Conservation (phyloP, 768 basidiomycete genomes). For the Mycena vulgaris region DNA sequence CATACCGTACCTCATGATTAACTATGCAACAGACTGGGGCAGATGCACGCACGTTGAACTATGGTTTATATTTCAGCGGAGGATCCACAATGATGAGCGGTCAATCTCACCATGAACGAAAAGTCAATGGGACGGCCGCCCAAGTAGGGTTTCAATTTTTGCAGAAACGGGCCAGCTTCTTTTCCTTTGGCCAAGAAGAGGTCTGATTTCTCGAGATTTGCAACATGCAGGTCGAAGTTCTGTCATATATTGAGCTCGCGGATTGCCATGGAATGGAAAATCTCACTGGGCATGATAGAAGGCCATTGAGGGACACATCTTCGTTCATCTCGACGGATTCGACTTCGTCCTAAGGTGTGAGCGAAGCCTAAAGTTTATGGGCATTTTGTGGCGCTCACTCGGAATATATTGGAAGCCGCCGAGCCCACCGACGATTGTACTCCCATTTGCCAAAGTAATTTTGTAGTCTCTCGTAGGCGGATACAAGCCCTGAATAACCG, state of each 20-base stretch:
- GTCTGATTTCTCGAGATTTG: slow-evolving; percentile 58
- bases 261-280: neutral
- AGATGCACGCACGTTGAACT: slow-evolving; percentile 62
- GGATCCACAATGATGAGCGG: too few species aligned
- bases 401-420: slow-evolving; percentile 61
- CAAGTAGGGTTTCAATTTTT: slow-evolving; percentile 56
- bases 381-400: slow-evolving; percentile 18
- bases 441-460: slow-evolving; percentile 65
- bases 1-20: neutral
- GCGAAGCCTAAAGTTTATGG: neutral
- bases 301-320: slow-evolving; percentile 64
- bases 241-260: slow-evolving; percentile 27
- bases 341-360: slow-evolving; percentile 45
- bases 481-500: slow-evolving; percentile 69
- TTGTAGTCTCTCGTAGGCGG: slow-evolving; percentile 55
- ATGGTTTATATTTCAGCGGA: neutral
- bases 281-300: slow-evolving; percentile 60
- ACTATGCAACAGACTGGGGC: neutral
- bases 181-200: slow-evolving; percentile 53
- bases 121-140: slow-evolving; percentile 55
- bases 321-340: slow-evolving; percentile 62
- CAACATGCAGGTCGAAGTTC: slow-evolving; percentile 56
- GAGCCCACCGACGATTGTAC: slow-evolving; percentile 61
- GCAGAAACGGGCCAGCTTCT: slow-evolving; percentile 56
- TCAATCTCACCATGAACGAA: slow-evolving; percentile 56